Base-by-base conservation (phyloP, 805 yeast genomes). In the Aciculoconidium aculeatum region DNA sequence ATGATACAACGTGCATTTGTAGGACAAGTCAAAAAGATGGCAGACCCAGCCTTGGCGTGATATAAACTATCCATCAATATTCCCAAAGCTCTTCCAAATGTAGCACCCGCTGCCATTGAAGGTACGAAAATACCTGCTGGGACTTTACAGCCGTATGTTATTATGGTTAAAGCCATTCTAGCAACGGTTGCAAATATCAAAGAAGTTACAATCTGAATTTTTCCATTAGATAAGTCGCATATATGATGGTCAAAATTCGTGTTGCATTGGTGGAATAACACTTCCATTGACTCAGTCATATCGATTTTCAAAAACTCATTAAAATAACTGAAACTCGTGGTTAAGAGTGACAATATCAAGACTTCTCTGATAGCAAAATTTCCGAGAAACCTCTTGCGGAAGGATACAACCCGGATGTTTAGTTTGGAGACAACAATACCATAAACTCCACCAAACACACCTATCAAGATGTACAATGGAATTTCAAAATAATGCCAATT, bases 61-160 rank as follows among this genome's bases (percentile, higher is more conserved):
- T 55, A 45, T 13, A 61, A 30, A 5, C 57, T 39, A 39, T 83
- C 82, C 35, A 85, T 77, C 5, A 81, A 36, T 6, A 86, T 59
- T 4, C 98, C 96, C 8, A 92, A 45, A 0, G 88, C 80, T 30
- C 96, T 68, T 6, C 98, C 98, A 55, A 85, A 82, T 0, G 95
- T 75, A 0, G 97, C 96, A 13, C 98, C 98, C 1, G 87, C 82
- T 0, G 95, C 88, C 94, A 92, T 85, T 2, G 95, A 83, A 3
- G 98, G 98, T 31, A 92, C 94, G 57, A 92, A 81, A 5, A 90
- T 85, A 10, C 98, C 98, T n/a, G 96, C 94, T 0, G 98, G 98
- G 0, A 90, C 88, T 55, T 81, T 86, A 38, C 87, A 78, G 3
- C 96, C 96, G 52, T 94, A 92, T 0, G 97, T 81, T 10, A 92